Base-by-base conservation (phyloP, 352 stramenopile genomes). In the Phytopythium cucurbitacearum region DNA sequence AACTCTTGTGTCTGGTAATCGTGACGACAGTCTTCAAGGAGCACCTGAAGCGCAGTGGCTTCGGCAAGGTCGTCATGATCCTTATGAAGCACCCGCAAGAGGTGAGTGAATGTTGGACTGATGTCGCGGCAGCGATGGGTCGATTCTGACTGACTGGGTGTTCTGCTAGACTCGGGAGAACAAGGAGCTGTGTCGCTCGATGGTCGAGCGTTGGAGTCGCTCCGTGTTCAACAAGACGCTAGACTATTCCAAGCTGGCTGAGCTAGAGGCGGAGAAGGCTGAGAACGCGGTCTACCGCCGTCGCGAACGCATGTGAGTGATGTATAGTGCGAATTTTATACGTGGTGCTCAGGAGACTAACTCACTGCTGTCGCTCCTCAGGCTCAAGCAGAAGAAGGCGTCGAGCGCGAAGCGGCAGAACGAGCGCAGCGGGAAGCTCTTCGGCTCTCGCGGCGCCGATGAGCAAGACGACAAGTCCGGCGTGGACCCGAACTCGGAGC, bases 221-320 rank as follows among this genome's bases (percentile, higher is more conserved):
- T 85, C 83, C 0, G 85, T 95, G 15, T 95, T 95, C 56, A 89
- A 92, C 66, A 95, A 95, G 62, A 94, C 83, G 33, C 58, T 94
- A 10, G 85, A 95, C 59, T 95, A 83, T 55, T 93, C 83, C 0
- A 95, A 95, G 51, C 59, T 94, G 40, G 79, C 80, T 3, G 85
- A 95, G 51, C 61, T 94, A 11, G 83, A 95, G 55, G 85, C 85
- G 7, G 85, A 95, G 53, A 93, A 93, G 66, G 80, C 79, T 1
- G 83, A 93, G 48, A 90, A 87, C 41, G 78, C 78, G 33, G 56
- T 67, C 34, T 93, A 88, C 63, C 75, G 83, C 36, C 83, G 80
- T 54, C 76, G 71, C 12, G 74, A 86, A 58, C 67, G 74, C 57
- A 58, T 48, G 60, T 74, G 69, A 13, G 48, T 49, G 4, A 28